phyloP scores from a whole-genome alignment of 2,329 filamentous ascomycete species.

The Plectosphaerella sp. region DNA sequence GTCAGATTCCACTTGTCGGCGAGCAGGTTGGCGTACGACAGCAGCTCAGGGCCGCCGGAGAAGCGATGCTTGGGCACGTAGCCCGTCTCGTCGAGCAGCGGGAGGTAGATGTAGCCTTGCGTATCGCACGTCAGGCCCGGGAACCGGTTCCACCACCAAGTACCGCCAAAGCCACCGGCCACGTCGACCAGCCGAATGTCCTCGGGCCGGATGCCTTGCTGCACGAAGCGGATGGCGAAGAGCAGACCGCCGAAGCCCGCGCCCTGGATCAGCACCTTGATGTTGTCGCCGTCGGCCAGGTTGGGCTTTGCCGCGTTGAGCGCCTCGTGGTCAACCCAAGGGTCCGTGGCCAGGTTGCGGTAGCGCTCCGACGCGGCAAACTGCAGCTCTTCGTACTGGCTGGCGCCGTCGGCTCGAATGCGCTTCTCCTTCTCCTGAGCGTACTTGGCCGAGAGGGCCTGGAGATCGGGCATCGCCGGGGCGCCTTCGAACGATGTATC shows the following conservation, averaged over 20 bases:
- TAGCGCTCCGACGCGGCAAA: conserved; percentile 11
- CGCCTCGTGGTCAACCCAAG: conserved; percentile 27
- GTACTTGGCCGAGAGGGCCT: conserved; percentile 23
- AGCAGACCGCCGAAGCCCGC: conserved; percentile 28
- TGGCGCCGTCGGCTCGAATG: conserved; percentile 21
- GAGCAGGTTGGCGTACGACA: conserved; percentile 35
- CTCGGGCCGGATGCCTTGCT: conserved; percentile 16
- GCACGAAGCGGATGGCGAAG: conserved; percentile 19
- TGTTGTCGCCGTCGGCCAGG: conserved; percentile 19
- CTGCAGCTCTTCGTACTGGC: conserved; percentile 25
- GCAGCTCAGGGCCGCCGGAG: conserved; percentile 35
- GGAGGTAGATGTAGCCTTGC: conserved; percentile 57
- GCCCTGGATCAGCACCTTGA: conserved; percentile 27
- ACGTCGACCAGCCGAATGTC: conserved; percentile 37
- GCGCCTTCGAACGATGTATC: conserved; percentile 19
- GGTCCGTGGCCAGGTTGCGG: conserved; percentile 23
- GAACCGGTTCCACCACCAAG: conserved; percentile 49
- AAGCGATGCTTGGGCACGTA: conserved; percentile 52
- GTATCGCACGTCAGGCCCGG: conserved; percentile 51
- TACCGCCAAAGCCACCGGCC: conserved; percentile 42
- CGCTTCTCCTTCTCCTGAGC: conserved; percentile 27
- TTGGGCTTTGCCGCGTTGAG: conserved; percentile 17
- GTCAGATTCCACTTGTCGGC: conserved; percentile 35
- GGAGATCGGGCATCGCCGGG: conserved; percentile 12
- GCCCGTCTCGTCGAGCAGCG: conserved; percentile 54